Evolutionary conservation across 2,329 filamentous ascomycete species (phyloP), one percentile per base, ranked within the genome.

Genomic region (Chaetomiaceae sp.): DNA sequence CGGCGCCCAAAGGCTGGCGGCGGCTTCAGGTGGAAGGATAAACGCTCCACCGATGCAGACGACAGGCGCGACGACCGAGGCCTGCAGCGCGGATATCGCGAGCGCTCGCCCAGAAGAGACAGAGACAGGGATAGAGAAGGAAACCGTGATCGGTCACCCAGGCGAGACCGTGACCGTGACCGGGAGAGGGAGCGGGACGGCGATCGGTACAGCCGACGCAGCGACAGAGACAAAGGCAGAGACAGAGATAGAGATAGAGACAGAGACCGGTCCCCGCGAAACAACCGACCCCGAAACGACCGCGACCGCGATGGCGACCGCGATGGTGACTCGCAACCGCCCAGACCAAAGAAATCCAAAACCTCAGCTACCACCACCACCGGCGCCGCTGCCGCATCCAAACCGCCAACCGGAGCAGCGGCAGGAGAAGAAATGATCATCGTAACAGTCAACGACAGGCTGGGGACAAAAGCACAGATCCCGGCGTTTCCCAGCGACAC

Each of bases 391-490:
- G n/a, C n/a, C n/a, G n/a, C n/a, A n/a, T n/a, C n/a, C n/a, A n/a
- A n/a, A 60, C 36, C 54, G 58, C 27, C 62, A 48, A 4, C 61
- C 55, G 16, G 56, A 53, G 25, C 65, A 59, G 20, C 62, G 60
- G 27, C 52, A 8, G 61, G 56, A 5, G 87, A 95, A 66, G 86
- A 90, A 52, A 95, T 96, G 87, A 96, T 97, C 61, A 82, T 95
- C 47, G 91, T 97, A 16, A 84, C 92, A 64, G 84, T 97, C 66
- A 97, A 97, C 68, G 92, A 97, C 70, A 82, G 92, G n/a, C 75
- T 97, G 32, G 92, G 92, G 11, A 96, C 92, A n/a, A 96, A 96
- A 66, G 89, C 91, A 14, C 87, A 89, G 48, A 94, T 97, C 58
- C 92, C 92, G 0, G 96, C 91, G 67, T 76, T 96, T 53, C 85